These are phyloP conservation scores for Sugiyamaella grinbergsii DNA, from an alignment of 1,139 yeast genomes.

Conservation along the genomic window DNA sequence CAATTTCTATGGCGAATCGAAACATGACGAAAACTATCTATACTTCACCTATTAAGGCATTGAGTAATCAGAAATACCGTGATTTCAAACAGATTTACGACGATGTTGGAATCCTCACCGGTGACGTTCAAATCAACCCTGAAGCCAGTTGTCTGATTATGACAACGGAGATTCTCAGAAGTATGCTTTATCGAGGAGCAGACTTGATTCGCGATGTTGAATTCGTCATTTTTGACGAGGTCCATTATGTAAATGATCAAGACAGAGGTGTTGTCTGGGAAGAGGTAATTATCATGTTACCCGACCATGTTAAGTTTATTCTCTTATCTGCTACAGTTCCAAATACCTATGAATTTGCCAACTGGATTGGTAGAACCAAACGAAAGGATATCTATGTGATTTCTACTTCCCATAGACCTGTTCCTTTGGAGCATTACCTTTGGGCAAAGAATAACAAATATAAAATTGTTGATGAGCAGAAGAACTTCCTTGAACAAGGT, in stretches of 20 bases:
- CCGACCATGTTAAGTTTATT: slow-evolving; percentile 90
- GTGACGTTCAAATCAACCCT: slow-evolving; percentile 97
- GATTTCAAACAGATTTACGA: slow-evolving; percentile 82
- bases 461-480: slow-evolving; percentile 72
- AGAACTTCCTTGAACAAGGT: slow-evolving; percentile 66
- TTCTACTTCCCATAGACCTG: slow-evolving; percentile 94
- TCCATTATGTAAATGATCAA: slow-evolving; percentile 93
- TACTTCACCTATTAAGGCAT: slow-evolving; percentile 90
- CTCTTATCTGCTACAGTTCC: slow-evolving; percentile 95
- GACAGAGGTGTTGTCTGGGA: slow-evolving; percentile 99
- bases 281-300: slow-evolving; percentile 93
- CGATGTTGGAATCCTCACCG: slow-evolving; percentile 95
- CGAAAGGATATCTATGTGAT: slow-evolving; percentile 94
- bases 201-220: slow-evolving; percentile 96
- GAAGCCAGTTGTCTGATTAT: slow-evolving; percentile 95
- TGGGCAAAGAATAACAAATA: slow-evolving; percentile 73
- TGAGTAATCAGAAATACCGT: slow-evolving; percentile 91
- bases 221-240: slow-evolving; percentile 96
- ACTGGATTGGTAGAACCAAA: slow-evolving; percentile 97
- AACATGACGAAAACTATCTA: slow-evolving; percentile 91
- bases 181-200: slow-evolving; percentile 96
- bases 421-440: slow-evolving; percentile 82
- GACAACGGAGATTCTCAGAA: slow-evolving; percentile 95
- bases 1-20: slow-evolving; percentile 88
- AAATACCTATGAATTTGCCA: slow-evolving; percentile 95